These are phyloP conservation scores for Rubroshorea leprosula DNA, from an alignment of 345 rosid genomes.

Conservation along the genomic window DNA sequence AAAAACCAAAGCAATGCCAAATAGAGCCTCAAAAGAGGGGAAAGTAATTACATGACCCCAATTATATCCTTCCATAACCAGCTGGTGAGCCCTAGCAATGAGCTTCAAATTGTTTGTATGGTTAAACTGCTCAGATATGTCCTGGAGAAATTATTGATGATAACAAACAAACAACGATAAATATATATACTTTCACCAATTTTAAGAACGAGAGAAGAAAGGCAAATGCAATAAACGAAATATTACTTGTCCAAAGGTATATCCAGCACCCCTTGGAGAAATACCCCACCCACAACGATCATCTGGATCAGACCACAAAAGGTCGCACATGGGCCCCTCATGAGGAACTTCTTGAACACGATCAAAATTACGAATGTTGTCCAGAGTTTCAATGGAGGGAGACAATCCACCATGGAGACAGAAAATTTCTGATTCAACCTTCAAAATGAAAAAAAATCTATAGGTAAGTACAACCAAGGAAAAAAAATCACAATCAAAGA, in stretches of 20 bases:
- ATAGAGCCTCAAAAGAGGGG: slow-evolving; percentile 1
- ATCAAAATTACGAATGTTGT: slow-evolving; percentile 84
- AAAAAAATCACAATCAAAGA: not conserved
- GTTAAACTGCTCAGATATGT: slow-evolving; percentile 93
- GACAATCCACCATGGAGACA: slow-evolving; percentile 94
- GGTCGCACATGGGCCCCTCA: slow-evolving; percentile 98
- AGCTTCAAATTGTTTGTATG: slow-evolving; percentile 84
- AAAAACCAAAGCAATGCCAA: not conserved
- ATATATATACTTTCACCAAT: too few species aligned
- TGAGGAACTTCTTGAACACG: slow-evolving; percentile 97
- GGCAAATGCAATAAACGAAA: not conserved
- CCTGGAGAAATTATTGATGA: slow-evolving; percentile 34
- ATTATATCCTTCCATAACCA: slow-evolving; percentile 96
- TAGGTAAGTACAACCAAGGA: not conserved
- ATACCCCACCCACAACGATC: slow-evolving; percentile 98
- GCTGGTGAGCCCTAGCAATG: slow-evolving; percentile 91
- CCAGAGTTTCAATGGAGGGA: slow-evolving; percentile 87
- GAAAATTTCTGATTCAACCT: slow-evolving; percentile 96
- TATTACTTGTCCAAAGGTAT: slow-evolving; percentile 89
- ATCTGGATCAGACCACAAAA: slow-evolving; percentile 97
- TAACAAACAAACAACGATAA: too few species aligned
- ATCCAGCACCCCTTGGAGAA: slow-evolving; percentile 96
- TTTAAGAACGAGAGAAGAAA: not conserved
- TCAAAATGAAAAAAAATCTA: slow-evolving; percentile 19
- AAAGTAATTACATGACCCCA: slow-evolving; percentile 83